These are phyloP conservation scores for Saccharomyces hybrid DNA, from an alignment of 1,139 yeast species.

Conservation along the genomic window DNA sequence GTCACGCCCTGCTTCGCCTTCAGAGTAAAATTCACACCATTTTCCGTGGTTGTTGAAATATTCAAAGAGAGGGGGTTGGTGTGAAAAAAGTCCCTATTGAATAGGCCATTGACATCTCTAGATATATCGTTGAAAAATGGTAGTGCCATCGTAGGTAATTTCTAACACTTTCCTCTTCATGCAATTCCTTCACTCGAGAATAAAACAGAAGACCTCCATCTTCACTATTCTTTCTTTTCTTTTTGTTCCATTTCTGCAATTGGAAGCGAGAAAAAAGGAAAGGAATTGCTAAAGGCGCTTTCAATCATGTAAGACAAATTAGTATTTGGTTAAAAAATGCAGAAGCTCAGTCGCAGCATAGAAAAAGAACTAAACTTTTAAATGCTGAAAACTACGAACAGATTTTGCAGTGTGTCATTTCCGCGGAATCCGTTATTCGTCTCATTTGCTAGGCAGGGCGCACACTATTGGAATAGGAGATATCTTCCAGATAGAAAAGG, in stretches of 20 bases:
- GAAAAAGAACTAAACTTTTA: background rate
- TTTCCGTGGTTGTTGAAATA: conserved; percentile 89
- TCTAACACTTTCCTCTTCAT: background rate
- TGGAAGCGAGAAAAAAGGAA: background rate
- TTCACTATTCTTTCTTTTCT: background rate
- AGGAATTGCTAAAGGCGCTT: background rate
- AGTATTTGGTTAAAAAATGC: background rate
- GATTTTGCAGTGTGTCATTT: no score
- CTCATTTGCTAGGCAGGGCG: background rate
- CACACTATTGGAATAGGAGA: conserved; percentile 42
- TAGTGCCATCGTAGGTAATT: conserved; percentile 42
- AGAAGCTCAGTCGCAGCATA: background rate
- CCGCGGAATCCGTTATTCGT: no score
- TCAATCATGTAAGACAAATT: background rate
- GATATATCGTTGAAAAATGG: conserved; percentile 85
- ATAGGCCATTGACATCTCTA: conserved; percentile 81
- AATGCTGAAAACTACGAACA: background rate
- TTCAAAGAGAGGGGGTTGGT: conserved; percentile 79
- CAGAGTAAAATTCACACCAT: conserved; percentile 91
- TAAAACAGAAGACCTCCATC: background rate
- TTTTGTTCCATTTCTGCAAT: background rate
- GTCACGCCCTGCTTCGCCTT: conserved; percentile 80
- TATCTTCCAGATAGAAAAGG: conserved; percentile 40
- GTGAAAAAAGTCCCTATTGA: conserved; percentile 91
- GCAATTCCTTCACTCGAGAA: background rate